A percentile compares a stretch with the other conserved stretches of the same genome.
Conservation (phyloP, 306 rosid genomes). For the Mimosa bimucronata region DNA sequence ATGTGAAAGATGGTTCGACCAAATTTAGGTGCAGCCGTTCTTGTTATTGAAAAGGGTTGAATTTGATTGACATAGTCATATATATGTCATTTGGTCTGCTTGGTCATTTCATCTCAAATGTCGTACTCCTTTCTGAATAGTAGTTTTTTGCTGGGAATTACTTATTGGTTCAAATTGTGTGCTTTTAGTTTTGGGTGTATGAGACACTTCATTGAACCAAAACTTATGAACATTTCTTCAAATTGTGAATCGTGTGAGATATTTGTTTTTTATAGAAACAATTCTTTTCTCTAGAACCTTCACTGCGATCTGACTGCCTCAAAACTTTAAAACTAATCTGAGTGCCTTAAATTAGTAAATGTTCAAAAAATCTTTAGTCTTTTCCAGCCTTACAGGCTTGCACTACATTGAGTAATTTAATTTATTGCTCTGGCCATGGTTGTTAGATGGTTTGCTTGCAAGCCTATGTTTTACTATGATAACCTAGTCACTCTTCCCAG, state of each 20-base stretch:
- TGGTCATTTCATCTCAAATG: background rate
- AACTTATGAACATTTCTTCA: background rate
- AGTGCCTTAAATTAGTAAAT: background rate
- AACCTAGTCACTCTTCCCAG: too few species aligned
- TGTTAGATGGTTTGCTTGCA: background rate
- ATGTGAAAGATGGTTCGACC: background rate
- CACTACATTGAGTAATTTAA: background rate
- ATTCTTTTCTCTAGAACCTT: background rate
- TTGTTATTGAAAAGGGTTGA: background rate
- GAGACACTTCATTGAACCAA: too few species aligned
- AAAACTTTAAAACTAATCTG: background rate
- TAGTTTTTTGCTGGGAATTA: background rate
- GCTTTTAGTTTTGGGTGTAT: too few species aligned
- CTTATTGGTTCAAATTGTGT: too few species aligned
- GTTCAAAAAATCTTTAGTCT: background rate
- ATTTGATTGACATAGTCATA: constrained; percentile 2
- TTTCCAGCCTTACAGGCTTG: background rate
- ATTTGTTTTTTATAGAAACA: background rate
- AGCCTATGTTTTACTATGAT: too few species aligned
- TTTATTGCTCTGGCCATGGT: constrained; percentile 12
- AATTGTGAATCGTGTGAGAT: background rate
- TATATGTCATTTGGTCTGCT: background rate
- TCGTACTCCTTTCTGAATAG: too few species aligned
- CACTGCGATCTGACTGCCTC: background rate
- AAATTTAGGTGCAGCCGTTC: background rate